phyloP scores from a whole-genome alignment of 192 early-diverging fungal species.

The Coemansia sp. region DNA sequence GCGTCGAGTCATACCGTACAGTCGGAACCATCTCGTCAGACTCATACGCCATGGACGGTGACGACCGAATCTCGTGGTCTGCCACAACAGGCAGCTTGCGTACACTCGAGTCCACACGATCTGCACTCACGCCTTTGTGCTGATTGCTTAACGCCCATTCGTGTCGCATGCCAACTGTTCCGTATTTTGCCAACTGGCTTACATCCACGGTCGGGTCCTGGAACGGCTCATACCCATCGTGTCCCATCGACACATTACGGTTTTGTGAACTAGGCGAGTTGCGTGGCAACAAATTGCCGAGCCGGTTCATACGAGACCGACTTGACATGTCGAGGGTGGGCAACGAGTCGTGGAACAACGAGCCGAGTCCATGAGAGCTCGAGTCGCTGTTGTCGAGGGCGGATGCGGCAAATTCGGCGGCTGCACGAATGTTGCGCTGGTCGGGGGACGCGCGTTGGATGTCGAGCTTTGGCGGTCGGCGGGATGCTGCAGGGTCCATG shows the following conservation, averaged over 20 bases:
- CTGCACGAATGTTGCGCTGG: slow-evolving; percentile 19
- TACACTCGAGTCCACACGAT: slow-evolving; percentile 13
- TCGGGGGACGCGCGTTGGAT: not conserved
- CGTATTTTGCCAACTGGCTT: slow-evolving; percentile 27
- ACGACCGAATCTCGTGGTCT: slow-evolving; percentile 11
- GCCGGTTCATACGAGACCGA: slow-evolving; percentile 8
- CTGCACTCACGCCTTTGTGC: slow-evolving; percentile 9
- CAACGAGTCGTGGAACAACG: slow-evolving; percentile 37
- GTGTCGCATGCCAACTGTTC: slow-evolving; percentile 21
- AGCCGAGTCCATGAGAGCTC: slow-evolving; percentile 41
- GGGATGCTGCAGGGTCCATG: not conserved
- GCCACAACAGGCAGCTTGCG: slow-evolving; percentile 6
- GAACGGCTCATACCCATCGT: slow-evolving; percentile 41
- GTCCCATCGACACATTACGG: too few species aligned
- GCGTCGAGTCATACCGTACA: slow-evolving; percentile 23
- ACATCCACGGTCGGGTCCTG: slow-evolving; percentile 54
- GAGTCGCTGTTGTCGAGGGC: slow-evolving; percentile 5
- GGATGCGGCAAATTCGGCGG: not conserved
- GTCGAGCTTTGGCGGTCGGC: slow-evolving; percentile 13
- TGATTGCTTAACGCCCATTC: slow-evolving; percentile 5
- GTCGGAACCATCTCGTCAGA: slow-evolving; percentile 22
- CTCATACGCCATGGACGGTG: not conserved
- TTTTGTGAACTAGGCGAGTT: too few species aligned
- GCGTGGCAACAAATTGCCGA: too few species aligned
- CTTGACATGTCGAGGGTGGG: slow-evolving; percentile 10